Base-by-base conservation (phyloP, 2,329 filamentous ascomycete genomes). In the Fusarium transvaalense region DNA sequence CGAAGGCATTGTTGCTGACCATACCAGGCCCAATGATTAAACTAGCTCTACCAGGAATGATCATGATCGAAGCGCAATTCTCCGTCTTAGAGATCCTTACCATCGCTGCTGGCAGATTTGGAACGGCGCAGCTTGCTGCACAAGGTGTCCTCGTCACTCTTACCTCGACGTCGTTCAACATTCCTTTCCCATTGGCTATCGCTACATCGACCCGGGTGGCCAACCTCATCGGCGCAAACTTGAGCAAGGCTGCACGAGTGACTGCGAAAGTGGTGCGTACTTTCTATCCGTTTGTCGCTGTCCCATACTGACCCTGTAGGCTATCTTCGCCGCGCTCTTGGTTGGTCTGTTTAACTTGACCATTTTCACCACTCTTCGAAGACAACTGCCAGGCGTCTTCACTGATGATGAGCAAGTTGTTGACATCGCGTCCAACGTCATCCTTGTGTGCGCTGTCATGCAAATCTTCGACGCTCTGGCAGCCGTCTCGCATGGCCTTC, bases 11-110 rank as follows among this genome's bases (percentile, higher is more conserved):
- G 4, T 34, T 17, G 21, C 43, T 63, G 4, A 63, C 21, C 6
- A 5, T 0, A 0, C 0, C 12, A 73, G 45, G 94, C 4, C 70
- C 76, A 0, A 96, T 97, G 94, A 87, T 97, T 71, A 88, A 88
- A 47, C 88, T 97, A 10, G 93, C 94, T 0, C 81, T 97, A 3
- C 94, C 94, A 0, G 94, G 94, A 2, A 88, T 97, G 76, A 82
- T 97, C 66, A 97, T 97, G 93, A 91, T 97, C 1, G 89, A 96
- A 75, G 93, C 94, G 2, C 94, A 97, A 77, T 96, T 92, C 78
- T 86, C 97, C 3, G 93, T 94, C 4, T 96, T 97, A 74, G 94
- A 97, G 77, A 88, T 97, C 39, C 83, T 97, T 43, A 97, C 93
- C 0, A 84, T 97, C 14, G 89, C 89, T 2, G 88, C 92, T 0